Evolutionary conservation across 257 asterid genomes (phyloP).

Genomic region (Eustoma russellianum): DNA sequence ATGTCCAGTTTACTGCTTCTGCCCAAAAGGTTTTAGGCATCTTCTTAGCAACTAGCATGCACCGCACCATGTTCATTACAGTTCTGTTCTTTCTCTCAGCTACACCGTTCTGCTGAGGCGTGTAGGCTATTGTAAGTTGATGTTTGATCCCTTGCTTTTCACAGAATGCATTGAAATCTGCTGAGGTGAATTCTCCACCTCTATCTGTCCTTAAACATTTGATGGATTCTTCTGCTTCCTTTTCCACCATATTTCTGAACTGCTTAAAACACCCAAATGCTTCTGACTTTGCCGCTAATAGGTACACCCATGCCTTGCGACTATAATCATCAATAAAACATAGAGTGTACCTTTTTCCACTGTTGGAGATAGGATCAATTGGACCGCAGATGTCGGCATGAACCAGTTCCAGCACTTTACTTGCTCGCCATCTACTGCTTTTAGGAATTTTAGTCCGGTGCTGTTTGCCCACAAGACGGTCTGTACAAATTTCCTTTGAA

Average conservation of each 20-base stretch:
- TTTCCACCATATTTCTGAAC: conserved; percentile 14
- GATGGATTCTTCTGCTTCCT: conserved; percentile 1
- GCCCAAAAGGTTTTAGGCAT: conserved; percentile 4
- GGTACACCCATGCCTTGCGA: conserved; percentile 4
- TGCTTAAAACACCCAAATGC: neutral
- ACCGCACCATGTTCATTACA: conserved; percentile 1
- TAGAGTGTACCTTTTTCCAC: neutral
- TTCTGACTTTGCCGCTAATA: conserved; percentile 3
- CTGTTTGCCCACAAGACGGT: neutral
- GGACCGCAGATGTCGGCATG: conserved; percentile 1
- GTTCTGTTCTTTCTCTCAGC: conserved; percentile 4
- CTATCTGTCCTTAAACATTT: conserved; percentile 7
- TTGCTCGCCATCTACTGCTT: neutral
- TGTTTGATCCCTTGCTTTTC: neutral
- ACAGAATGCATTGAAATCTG: conserved; percentile 5
- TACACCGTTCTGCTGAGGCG: conserved; percentile 6
- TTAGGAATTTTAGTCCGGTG: neutral
- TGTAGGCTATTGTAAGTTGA: neutral
- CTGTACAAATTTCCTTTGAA: neutral
- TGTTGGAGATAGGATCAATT: too few species aligned
- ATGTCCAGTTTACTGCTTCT: conserved; percentile 1
- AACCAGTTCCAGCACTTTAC: neutral
- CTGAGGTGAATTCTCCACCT: conserved; percentile 4
- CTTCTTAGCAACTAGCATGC: neutral
- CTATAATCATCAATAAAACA: neutral